Base-by-base conservation (phyloP, 2,329 filamentous ascomycete genomes). In the Botrytis aclada region DNA sequence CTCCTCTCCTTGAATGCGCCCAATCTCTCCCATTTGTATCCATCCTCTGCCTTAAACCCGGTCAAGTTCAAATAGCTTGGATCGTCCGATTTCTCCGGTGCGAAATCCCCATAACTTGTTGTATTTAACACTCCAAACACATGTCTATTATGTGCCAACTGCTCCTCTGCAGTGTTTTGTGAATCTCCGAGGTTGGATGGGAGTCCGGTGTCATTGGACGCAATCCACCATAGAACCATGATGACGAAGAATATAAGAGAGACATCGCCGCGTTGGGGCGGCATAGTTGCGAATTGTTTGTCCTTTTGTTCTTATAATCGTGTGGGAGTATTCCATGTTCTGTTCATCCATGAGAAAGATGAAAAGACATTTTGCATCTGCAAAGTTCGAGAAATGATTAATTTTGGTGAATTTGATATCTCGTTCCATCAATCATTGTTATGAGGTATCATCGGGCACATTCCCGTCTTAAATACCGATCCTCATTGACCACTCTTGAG, bases 1-100 rank as follows among this genome's bases (percentile, higher is more conserved):
- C 90, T 92, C 76, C 88, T 87, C 74, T 90, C 83, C 80, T 88
- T 89, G 73, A 95, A 93, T 1, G 84, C 83, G 0, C 85, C 84
- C 34, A 98, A 84, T 73, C 94, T 86, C 47, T 90, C 87, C 95
- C 95, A 98, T 2, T 89, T 91, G 81, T 93, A 93, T 7, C 88
- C 89, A 82, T 97, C 92, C 32, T 89, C 87, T 64, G 89, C 84
- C 66, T 92, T 88, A 74, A 97, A 90, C 1, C 95, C 95, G 3
- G 93, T 93, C 69, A 97, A 84, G 77, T 94, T 93, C 74, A 94
- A 82, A 75, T 86, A 90, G 37, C 82, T 83, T 18, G 70, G 75
- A 41, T 70, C 16, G 51, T 77, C 77, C 47, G 72, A 71, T 6
- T 63, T 41, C 16, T 77, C 80, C 18, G 88, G 88, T 25, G 82